Evolutionary conservation across 495 filamentous ascomycete genomes (phyloP), one percentile per base, ranked within the genome.

Genomic region (Staphylotrichum tortipilum): DNA sequence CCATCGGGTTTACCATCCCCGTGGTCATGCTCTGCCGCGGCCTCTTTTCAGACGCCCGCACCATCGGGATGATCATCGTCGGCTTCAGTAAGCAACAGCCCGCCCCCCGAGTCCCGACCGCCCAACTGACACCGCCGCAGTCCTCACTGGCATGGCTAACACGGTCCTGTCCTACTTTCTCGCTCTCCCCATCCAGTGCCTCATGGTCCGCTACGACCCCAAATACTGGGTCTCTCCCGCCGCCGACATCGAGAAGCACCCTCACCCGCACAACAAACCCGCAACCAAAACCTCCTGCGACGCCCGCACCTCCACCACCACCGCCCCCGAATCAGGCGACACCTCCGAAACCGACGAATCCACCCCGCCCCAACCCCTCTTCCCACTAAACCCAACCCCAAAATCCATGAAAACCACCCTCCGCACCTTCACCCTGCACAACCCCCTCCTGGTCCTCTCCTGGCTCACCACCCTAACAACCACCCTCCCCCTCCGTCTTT

Each of bases 1-100:
- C 69, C 2, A 61, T 73, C 30, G 71, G 71, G 2, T 75, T 75
- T 36, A 71, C 68, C 26, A 63, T 72, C 2, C 69, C 68, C 2
- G 70, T 75, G 23, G 56, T 73, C 38, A 66, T 73, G 68, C 64
- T 73, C 10, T 69, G 66, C 39, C 64, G 63, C 10, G 66, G 63
- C n/a, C 62, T 60, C 3, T 28, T 70, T 12, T 47, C 66, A 1
- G 54, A 61, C 39, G 51, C 54, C 9, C 43, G 49, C 6, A 66
- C 64, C 2, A 49, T 69, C 15, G 66, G 63, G 14, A 60, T 59
- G 37, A 61, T 73, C 42, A 62, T 68, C 6, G 58, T 60, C 1
- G 67, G 58, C 35, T 73, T 73, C 22, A 10, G 71, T 74, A 53
- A 60, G 70, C 31, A 7, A 15, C 2, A 8, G 11, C n/a, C n/a